A percentile compares a stretch with the other conserved stretches of the same genome.
phyloP scores from a whole-genome alignment of 768 basidiomycete genomes.

The Termitomyces sp. region DNA sequence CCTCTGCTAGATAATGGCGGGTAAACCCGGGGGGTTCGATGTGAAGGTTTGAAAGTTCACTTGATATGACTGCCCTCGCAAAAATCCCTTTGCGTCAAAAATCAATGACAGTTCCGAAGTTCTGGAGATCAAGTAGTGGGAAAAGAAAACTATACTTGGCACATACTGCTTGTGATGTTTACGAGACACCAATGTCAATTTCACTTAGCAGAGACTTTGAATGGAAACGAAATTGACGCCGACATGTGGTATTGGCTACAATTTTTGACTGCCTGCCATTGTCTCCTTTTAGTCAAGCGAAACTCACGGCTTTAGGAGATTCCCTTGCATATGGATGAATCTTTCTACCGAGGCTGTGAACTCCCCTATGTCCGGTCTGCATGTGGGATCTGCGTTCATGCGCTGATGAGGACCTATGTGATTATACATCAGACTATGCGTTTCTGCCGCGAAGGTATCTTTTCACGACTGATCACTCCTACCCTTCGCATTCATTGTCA shows the following conservation, averaged over 20 bases:
- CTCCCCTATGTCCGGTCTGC: not conserved
- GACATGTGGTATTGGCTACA: not conserved
- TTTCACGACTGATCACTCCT: not conserved
- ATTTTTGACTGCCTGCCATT: not conserved
- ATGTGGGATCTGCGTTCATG: not conserved
- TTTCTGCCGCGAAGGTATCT: not conserved
- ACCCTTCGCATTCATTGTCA: not conserved
- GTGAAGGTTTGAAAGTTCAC: not conserved
- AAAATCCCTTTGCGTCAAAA: not conserved
- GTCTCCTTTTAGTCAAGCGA: not conserved
- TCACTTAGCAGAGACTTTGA: not conserved
- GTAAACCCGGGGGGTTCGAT: not conserved
- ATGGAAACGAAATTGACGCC: not conserved
- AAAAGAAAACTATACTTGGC: not conserved
- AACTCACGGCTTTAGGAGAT: not conserved
- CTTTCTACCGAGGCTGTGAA: not conserved
- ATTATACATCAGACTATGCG: not conserved
- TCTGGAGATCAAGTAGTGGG: not conserved
- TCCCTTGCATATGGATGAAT: not conserved
- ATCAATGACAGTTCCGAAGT: not conserved
- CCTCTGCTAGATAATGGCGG: not conserved
- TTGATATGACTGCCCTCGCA: not conserved
- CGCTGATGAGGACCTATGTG: not conserved
- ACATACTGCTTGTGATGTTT: not conserved
- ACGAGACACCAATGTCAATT: not conserved